These are phyloP conservation scores for Phytophthora constricta DNA, from an alignment of 352 stramenopile species.

Conservation along the genomic window DNA sequence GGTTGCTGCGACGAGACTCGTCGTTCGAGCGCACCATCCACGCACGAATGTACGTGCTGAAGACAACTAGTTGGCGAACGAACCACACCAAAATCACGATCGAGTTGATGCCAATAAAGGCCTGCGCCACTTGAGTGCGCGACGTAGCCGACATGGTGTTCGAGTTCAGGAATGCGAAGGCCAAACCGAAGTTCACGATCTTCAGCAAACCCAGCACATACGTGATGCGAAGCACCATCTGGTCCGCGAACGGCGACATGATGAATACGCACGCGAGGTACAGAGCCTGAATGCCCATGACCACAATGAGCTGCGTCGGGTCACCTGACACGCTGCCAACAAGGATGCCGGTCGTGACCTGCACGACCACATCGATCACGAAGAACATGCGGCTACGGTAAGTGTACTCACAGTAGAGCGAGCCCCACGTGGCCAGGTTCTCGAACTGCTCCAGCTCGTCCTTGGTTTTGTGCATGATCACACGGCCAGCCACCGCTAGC, in stretches of 20 bases:
- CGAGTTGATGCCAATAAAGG: conserved; percentile 70
- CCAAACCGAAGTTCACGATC: conserved; percentile 64
- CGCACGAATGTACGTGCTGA: conserved; percentile 56
- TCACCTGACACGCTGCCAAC: conserved; percentile 65
- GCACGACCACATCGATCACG: conserved; percentile 55
- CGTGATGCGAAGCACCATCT: conserved; percentile 51
- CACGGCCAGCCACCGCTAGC: conserved; percentile 54
- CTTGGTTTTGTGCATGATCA: conserved; percentile 64
- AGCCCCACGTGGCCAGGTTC: conserved; percentile 65
- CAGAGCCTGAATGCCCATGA: conserved; percentile 60
- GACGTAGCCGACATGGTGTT: conserved; percentile 49
- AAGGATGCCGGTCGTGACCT: conserved; percentile 62
- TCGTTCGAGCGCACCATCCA: conserved; percentile 61
- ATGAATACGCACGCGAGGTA: conserved; percentile 59
- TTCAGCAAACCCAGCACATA: conserved; percentile 60
- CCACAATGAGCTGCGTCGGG: conserved; percentile 58
- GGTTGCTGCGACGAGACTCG: conserved; percentile 32
- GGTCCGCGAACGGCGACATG: conserved; percentile 47
- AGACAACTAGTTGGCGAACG: conserved; percentile 62
- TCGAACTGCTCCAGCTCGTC: conserved; percentile 64
- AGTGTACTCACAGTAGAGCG: conserved; percentile 67
- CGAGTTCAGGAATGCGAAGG: conserved; percentile 64
- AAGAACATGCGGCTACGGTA: conserved; percentile 76
- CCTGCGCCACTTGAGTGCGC: conserved; percentile 48
- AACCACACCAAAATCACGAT: conserved; percentile 69